These are phyloP conservation scores for Colletotrichum sp. DNA, from an alignment of 2,329 filamentous ascomycete species.

Conservation along the genomic window DNA sequence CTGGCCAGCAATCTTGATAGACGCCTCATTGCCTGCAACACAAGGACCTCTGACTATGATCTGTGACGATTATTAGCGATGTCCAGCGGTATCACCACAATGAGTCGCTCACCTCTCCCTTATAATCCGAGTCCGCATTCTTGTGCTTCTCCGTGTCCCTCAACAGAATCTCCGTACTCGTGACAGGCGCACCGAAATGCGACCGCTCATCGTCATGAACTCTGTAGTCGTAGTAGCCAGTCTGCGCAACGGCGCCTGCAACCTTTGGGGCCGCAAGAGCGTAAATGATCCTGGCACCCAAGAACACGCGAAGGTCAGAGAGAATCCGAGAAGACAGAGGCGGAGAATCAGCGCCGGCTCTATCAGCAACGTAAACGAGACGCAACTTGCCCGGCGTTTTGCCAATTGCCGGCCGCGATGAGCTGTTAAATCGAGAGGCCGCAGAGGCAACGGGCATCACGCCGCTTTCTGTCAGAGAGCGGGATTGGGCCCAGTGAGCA, in stretches of 20 bases:
- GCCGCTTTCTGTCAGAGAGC: constrained; percentile 71
- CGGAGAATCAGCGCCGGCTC: constrained; percentile 65
- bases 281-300: constrained; percentile 81
- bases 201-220: constrained; percentile 48
- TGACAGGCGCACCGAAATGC: constrained; percentile 85
- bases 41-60: constrained; percentile 76
- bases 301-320: constrained; percentile 83
- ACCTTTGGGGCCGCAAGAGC: constrained; percentile 82
- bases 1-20: constrained; percentile 66
- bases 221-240: constrained; percentile 86
- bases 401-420: constrained; percentile 65
- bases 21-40: constrained; percentile 71
- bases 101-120: constrained; percentile 65
- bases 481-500: constrained; percentile 75
- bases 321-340: constrained; percentile 73
- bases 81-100: not conserved
- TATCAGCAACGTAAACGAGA: constrained; percentile 80
- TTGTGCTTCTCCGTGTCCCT: constrained; percentile 65
- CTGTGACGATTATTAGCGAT: constrained; percentile 40
- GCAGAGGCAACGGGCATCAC: constrained; percentile 73
- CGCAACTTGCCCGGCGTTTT: constrained; percentile 76
- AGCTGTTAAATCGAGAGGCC: constrained; percentile 47
- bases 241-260: constrained; percentile 90
- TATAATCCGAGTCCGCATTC: constrained; percentile 65
- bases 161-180: constrained; percentile 79